Evolutionary conservation across 768 basidiomycete species (phyloP), one percentile per base, ranked within the genome.

Genomic region (Lactarius sp.): DNA sequence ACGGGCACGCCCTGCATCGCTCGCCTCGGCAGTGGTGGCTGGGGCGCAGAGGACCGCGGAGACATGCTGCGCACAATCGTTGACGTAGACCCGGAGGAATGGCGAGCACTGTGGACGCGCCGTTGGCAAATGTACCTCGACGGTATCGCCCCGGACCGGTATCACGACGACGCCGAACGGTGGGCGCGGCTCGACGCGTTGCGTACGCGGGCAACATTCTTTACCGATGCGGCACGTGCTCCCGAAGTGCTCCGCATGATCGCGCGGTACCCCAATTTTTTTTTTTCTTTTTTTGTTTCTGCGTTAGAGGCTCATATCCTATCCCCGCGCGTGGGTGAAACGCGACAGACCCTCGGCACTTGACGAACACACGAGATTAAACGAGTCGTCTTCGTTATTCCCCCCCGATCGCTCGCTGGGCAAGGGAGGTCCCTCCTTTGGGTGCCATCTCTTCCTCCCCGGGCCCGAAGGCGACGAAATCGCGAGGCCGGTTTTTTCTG

Each of bases 91-190:
- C 67, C 65, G 10, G 65, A 66, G 1, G 67, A 68, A 10, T 68
- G 67, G 67, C 41, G 20, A 5, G 54, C 54, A 1, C 53, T 58
- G 5, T 68, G 67, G 67, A 55, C 58, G 16, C 65, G 67, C 31
- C 34, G 58, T 6, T 68, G 67, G 67, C 42, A 66, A 7, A 68
- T 68, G 65, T 68, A 68, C 47, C 52, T 68, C 13, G 59, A 59
- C 10, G 60, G 67, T 44, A 56, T 68, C 27, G 31, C 54, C 27
- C 47, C 36, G 1, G 65, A 66, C 39, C 49, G 60, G 22, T 54
- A 58, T 20, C 56, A 66, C 41, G 60, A 59, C 9, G 67, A 68
- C 36, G 50, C 53, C 16, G 52, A 50, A 13, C 50, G 39, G n/a
- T 68, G 67, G 67, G 65, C 50, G 3, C 66, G 67, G 22, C 60